Conservation (phyloP, 78 protist genomes). For the Trichosphaerium sp. region DNA sequence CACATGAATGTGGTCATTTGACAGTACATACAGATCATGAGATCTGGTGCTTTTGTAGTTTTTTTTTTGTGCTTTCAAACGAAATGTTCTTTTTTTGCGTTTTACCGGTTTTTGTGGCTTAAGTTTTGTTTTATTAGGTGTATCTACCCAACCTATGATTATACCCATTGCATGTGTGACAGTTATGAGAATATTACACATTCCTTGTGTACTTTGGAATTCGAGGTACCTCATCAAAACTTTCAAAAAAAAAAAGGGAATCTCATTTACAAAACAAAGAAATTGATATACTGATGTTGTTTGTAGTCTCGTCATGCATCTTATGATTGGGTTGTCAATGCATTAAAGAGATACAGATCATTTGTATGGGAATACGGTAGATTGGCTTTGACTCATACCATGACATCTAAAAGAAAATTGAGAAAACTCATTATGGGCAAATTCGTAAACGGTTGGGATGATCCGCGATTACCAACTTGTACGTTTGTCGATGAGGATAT, state of each 20-base stretch:
- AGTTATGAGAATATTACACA: slow-evolving; percentile 95
- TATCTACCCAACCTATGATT: slow-evolving; percentile 97
- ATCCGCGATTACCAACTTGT: slow-evolving; percentile 95
- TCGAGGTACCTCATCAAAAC: slow-evolving; percentile 39
- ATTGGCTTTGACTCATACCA: slow-evolving; percentile 76
- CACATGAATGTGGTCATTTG: too few species aligned
- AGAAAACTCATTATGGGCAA: slow-evolving; percentile 41
- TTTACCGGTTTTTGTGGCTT: too few species aligned
- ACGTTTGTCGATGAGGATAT: too few species aligned
- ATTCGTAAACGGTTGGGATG: slow-evolving; percentile 94
- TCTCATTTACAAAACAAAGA: neutral
- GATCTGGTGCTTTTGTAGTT: too few species aligned
- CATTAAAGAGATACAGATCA: slow-evolving; percentile 80
- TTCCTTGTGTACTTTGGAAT: slow-evolving; percentile 98
- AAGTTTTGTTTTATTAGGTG: too few species aligned
- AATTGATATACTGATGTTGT: neutral
- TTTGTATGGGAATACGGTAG: slow-evolving; percentile 92
- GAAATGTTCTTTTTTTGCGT: too few species aligned
- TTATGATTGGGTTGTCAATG: slow-evolving; percentile 92
- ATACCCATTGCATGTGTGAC: slow-evolving; percentile 95
- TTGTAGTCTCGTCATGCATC: slow-evolving; percentile 52
- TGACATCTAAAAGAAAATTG: slow-evolving; percentile 90
- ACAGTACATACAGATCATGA: too few species aligned
- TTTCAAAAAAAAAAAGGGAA: neutral
- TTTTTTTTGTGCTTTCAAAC: too few species aligned